Base-by-base conservation (phyloP, 305 asterid species). In the Fraxinus baroniana region DNA sequence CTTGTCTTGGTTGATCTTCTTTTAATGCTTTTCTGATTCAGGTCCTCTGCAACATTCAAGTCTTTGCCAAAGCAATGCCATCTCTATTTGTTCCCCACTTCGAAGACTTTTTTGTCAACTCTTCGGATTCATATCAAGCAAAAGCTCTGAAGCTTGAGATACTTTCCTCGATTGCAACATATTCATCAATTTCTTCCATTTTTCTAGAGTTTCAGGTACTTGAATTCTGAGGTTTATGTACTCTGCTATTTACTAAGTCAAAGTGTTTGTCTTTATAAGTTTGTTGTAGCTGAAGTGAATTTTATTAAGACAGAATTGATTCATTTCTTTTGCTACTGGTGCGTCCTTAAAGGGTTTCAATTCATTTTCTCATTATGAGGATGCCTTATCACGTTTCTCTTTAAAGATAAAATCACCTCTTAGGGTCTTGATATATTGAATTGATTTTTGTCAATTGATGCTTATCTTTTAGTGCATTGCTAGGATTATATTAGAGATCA, bases 401-500 rank as follows among this genome's bases (percentile, higher is more conserved):
- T 72, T 33, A 35, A 33, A 72, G 28, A 49, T 28, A 77, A 46
- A 49, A 18, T 77, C 22, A 24, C 70, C 15, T 32, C 66, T 24
- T 55, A 32, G 18, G 30, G 39, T 41, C 79, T 41, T 73, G 78
- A 71, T 77, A 41, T 60, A 62, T 77, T 84, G 85, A 77, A 52
- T 68, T 84, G 77, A 80, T 78, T 84, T 49, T 79, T 74, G 79
- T 78, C 26, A 75, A 81, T 77, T 82, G 86, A 82, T 82, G 74
- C 87, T 87, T 62, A 82, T 72, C 79, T 33, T 78, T 85, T 83
- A 68, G 80, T 86, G 78, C 79, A 83, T 79, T 86, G 41, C 73
- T 88, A 96, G 99, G 99, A 96, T 87, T 94, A 96, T 89, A 86
- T 93, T 75, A 94, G 95, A 89, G 99, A 96, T 86, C 97, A 97